phyloP scores from a whole-genome alignment of 495 filamentous ascomycete genomes.

The Talaromyces adpressus region DNA sequence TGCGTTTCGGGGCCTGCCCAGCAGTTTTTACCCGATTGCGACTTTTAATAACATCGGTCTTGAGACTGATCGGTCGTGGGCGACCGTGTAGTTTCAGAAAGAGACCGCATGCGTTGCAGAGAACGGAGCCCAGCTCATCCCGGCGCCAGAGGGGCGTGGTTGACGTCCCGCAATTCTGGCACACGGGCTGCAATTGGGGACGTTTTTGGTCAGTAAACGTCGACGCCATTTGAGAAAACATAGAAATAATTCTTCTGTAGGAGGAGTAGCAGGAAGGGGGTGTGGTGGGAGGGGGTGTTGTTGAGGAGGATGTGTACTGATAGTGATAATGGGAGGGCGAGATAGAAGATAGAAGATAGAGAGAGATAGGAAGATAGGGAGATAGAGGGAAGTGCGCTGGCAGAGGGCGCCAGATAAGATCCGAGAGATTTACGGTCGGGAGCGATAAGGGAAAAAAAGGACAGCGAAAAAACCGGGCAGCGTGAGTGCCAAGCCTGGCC shows the following conservation, averaged over 20 bases:
- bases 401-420: constrained; percentile 38
- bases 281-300: not conserved
- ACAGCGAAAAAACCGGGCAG: constrained; percentile 8
- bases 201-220: constrained; percentile 49
- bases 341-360: constrained; percentile 14
- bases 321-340: constrained; percentile 9
- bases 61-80: constrained; percentile 88
- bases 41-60: constrained; percentile 99
- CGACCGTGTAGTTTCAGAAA: constrained; percentile 96
- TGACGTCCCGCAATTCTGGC: constrained; percentile 93
- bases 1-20: constrained; percentile 79
- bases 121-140: constrained; percentile 92
- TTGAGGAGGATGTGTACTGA: not conserved
- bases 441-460: constrained; percentile 10
- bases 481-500: not conserved
- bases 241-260: constrained; percentile 1
- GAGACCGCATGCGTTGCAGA: constrained; percentile 97
- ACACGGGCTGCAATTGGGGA: constrained; percentile 77
- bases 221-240: constrained; percentile 44
- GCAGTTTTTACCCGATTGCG: constrained; percentile 95
- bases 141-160: constrained; percentile 96
- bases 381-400: constrained; percentile 13
- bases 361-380: constrained; percentile 20
- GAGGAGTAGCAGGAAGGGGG: not conserved
- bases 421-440: constrained; percentile 27